Conservation (phyloP, 306 rosid species). For the Cucumis melo region DNA sequence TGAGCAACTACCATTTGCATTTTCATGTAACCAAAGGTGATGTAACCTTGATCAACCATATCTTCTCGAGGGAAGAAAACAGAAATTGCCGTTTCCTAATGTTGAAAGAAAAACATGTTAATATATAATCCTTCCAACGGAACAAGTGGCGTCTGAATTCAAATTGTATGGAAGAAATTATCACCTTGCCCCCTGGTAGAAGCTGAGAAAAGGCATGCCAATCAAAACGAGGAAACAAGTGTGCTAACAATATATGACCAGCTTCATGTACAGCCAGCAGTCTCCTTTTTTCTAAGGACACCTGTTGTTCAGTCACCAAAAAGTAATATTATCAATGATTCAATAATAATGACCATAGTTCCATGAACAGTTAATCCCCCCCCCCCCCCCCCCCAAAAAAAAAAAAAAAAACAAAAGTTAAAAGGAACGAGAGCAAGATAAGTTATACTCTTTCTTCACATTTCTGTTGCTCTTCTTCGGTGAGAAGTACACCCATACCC, state of each 20-base stretch:
- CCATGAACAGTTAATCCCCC: not conserved
- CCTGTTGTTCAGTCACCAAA: constrained; percentile 23
- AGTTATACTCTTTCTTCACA: constrained; percentile 65
- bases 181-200: constrained; percentile 95
- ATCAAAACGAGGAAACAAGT: constrained; percentile 87
- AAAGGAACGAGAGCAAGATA: not conserved
- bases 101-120: constrained; percentile 13
- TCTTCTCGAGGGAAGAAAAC: constrained; percentile 93
- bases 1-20: constrained; percentile 99
- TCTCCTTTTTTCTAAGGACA: constrained; percentile 67
- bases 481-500: constrained; percentile 99
- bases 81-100: constrained; percentile 87
- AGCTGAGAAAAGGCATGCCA: constrained; percentile 99
- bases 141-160: not conserved
- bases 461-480: constrained; percentile 93
- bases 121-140: not conserved
- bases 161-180: constrained; percentile 7
- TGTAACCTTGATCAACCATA: constrained; percentile 90
- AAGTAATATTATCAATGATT: not conserved
- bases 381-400: not conserved
- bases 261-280: constrained; percentile 98
- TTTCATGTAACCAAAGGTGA: constrained; percentile 88
- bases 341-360: not conserved
- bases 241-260: constrained; percentile 85
- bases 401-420: not conserved